Conservation (phyloP, 1,284 basidiomycete species). For the Trichosporon inkin region DNA sequence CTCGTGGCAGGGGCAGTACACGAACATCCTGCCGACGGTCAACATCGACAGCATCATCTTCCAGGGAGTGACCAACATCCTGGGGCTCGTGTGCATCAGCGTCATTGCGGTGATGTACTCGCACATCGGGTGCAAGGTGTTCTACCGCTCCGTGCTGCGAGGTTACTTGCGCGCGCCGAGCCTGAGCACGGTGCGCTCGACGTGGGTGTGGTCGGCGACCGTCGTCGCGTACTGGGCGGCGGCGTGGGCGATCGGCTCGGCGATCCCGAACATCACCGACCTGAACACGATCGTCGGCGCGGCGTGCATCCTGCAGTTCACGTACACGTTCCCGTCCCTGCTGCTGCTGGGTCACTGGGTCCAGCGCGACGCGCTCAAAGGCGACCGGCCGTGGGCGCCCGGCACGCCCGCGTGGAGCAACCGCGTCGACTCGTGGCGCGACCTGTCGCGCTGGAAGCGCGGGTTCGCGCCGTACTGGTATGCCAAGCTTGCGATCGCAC, state of each 20-base stretch:
- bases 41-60: conserved; percentile 56
- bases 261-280: conserved; percentile 59
- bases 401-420: conserved; percentile 19
- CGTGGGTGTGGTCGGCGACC: conserved; percentile 51
- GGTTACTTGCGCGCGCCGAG: conserved; percentile 58
- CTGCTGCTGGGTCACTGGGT: conserved; percentile 25
- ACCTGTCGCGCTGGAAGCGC: conserved; percentile 20
- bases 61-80: conserved; percentile 54
- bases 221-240: conserved; percentile 39
- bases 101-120: conserved; percentile 63
- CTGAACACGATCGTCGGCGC: conserved; percentile 58
- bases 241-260: conserved; percentile 61
- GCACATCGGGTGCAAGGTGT: conserved; percentile 53
- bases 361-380: conserved; percentile 20
- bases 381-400: conserved; percentile 19
- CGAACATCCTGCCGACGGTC: conserved; percentile 58
- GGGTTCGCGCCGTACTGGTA: conserved; percentile 24
- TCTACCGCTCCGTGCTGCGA: conserved; percentile 49
- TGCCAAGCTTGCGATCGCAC: conserved; percentile 15
- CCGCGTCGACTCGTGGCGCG: conserved; percentile 19
- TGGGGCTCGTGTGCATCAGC: conserved; percentile 50
- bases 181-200: conserved; percentile 54
- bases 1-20: conserved; percentile 58
- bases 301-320: conserved; percentile 22
- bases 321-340: conserved; percentile 20